A percentile compares a stretch with the other conserved stretches of the same genome.
Conservation (phyloP, 2,329 filamentous ascomycete genomes). For the Fusarium siculi region DNA sequence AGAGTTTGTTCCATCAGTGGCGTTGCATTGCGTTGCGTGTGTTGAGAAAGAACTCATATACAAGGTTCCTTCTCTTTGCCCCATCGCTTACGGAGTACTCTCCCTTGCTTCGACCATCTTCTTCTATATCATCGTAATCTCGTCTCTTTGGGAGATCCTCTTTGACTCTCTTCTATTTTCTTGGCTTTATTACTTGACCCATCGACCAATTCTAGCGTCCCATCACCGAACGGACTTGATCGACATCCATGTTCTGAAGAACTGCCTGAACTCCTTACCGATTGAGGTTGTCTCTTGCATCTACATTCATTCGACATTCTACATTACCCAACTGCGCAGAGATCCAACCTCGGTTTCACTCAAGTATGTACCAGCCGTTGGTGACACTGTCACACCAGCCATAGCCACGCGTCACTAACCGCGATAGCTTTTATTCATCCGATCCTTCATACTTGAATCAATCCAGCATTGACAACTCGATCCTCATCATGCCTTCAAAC, state of each 20-base stretch:
- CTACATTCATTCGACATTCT: background rate
- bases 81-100: background rate
- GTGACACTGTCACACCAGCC: slow-evolving; percentile 32
- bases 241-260: slow-evolving; percentile 27
- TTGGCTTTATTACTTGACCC: slow-evolving; percentile 21
- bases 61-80: slow-evolving; percentile 12
- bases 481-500: slow-evolving; percentile 41
- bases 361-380: slow-evolving; percentile 28
- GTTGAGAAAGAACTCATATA: slow-evolving; percentile 15
- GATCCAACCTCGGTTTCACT: slow-evolving; percentile 5
- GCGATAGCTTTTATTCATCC: background rate
- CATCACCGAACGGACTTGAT: slow-evolving; percentile 17
- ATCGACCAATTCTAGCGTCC: background rate
- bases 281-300: slow-evolving; percentile 1
- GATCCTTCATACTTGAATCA: background rate
- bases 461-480: too few relatives aligned
- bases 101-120: slow-evolving; percentile 18
- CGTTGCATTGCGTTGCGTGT: background rate
- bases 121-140: slow-evolving; percentile 19
- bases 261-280: slow-evolving; percentile 12
- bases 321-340: background rate
- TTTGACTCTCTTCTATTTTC: slow-evolving; percentile 20
- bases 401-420: slow-evolving; percentile 34
- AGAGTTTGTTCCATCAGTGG: background rate
- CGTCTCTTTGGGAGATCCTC: slow-evolving; percentile 11